Percentiles rank a stretch among this genome's conserved stretches.
Evolutionary conservation across 257 asterid species (phyloP).

Genomic region (Galeopsis tetrahit): DNA sequence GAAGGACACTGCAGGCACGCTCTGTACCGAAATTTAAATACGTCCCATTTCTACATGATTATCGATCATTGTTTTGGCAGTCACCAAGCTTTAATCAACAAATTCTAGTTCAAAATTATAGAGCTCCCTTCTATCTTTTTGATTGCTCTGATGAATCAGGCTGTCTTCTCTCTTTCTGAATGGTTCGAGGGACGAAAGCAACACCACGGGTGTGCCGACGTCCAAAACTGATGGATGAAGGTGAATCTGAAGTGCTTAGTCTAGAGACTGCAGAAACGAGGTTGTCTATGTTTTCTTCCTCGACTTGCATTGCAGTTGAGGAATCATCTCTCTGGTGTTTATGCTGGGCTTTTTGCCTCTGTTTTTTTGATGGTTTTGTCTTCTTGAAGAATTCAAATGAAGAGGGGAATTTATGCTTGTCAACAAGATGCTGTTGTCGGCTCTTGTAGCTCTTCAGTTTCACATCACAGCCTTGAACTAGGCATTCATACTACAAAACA

Average conservation of each 20-base stretch:
- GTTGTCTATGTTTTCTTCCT: slow-evolving; percentile 63
- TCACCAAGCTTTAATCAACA: slow-evolving; percentile 17
- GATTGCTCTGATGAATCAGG: slow-evolving; percentile 28
- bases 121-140: slow-evolving; percentile 25
- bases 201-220: slow-evolving; percentile 70
- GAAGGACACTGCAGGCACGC: slow-evolving; percentile 8
- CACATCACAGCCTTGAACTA: slow-evolving; percentile 87
- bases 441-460: slow-evolving; percentile 86
- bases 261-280: slow-evolving; percentile 85
- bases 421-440: slow-evolving; percentile 88
- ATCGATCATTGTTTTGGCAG: not conserved
- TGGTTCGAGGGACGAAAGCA: slow-evolving; percentile 71
- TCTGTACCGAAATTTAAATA: slow-evolving; percentile 1
- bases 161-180: slow-evolving; percentile 57
- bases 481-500: slow-evolving; percentile 81
- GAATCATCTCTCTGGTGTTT: slow-evolving; percentile 45
- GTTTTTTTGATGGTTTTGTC: slow-evolving; percentile 79
- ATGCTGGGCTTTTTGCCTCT: slow-evolving; percentile 60
- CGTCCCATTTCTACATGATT: not conserved
- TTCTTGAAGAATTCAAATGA: slow-evolving; percentile 88
- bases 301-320: slow-evolving; percentile 74
- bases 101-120: not conserved
- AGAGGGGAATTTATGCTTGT: slow-evolving; percentile 85
- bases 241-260: slow-evolving; percentile 82
- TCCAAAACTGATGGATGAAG: slow-evolving; percentile 83